Conservation (phyloP, 352 stramenopile genomes). For the Globisporangium orthogonon region DNA sequence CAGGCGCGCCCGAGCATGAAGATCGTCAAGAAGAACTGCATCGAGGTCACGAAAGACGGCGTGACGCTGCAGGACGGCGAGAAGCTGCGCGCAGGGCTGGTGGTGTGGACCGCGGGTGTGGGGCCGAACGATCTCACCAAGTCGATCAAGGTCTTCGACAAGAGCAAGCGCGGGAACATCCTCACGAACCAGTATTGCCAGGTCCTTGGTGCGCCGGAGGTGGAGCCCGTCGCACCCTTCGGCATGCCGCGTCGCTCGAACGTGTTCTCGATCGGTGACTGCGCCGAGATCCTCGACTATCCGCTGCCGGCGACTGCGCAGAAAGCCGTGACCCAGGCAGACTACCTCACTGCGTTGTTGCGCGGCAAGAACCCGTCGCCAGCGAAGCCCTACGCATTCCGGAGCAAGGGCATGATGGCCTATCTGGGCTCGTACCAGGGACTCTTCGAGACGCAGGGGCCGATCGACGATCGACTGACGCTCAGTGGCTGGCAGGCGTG, state of each 20-base stretch:
- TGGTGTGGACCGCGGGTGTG: conserved; percentile 76
- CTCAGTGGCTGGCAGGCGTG: conserved; percentile 88
- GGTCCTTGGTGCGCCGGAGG: conserved; percentile 54
- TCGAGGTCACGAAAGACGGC: conserved; percentile 52
- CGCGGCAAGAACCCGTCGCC: conserved; percentile 45
- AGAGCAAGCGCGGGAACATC: conserved; percentile 78
- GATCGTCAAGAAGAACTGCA: conserved; percentile 79
- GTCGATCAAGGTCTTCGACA: conserved; percentile 58
- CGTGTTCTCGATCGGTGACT: conserved; percentile 95
- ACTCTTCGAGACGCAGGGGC: conserved; percentile 71
- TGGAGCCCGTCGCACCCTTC: conserved; percentile 47
- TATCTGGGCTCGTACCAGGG: conserved; percentile 92
- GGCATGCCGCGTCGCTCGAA: conserved; percentile 65
- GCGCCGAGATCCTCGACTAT: conserved; percentile 81
- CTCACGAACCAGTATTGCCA: conserved; percentile 82
- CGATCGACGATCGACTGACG: conserved; percentile 37
- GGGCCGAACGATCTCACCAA: conserved; percentile 79
- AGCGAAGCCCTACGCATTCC: conserved; percentile 58
- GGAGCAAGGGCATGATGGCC: conserved; percentile 91
- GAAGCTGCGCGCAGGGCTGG: conserved; percentile 48
- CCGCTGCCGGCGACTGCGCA: conserved; percentile 90
- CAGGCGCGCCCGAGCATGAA: conserved; percentile 69
- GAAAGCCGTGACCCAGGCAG: conserved; percentile 80
- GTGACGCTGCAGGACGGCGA: conserved; percentile 58
- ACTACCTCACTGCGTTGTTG: conserved; percentile 54